Evolutionary conservation across 352 stramenopile genomes (phyloP).

Genomic region (Phytophthora syringae): DNA sequence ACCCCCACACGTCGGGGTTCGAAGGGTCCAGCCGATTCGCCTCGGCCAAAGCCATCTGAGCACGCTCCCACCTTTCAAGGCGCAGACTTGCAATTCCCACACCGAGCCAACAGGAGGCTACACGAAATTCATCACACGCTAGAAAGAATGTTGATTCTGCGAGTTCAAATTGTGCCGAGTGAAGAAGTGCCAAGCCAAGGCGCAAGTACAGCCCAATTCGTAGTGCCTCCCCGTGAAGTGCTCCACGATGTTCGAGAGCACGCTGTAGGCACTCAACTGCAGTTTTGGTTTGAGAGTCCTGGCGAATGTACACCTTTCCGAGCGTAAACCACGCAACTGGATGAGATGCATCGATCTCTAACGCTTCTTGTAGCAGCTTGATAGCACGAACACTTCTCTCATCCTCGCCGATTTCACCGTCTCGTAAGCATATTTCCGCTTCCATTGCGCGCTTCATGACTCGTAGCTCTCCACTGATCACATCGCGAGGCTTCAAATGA

Average conservation of each 20-base stretch:
- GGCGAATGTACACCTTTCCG: conserved; percentile 49
- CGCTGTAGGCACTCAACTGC: conserved; percentile 63
- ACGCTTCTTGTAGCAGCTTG: conserved; percentile 55
- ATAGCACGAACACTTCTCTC: conserved; percentile 25
- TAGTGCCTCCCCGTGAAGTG: conserved; percentile 39
- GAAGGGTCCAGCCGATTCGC: conserved; percentile 74
- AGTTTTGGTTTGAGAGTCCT: conserved; percentile 46
- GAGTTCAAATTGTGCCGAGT: conserved; percentile 62
- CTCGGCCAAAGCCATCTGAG: conserved; percentile 71
- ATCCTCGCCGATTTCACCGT: conserved; percentile 21
- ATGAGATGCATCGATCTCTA: conserved; percentile 64
- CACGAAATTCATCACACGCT: conserved; percentile 63
- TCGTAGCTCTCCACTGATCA: conserved; percentile 52
- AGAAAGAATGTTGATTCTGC: conserved; percentile 65
- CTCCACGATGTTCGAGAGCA: conserved; percentile 41
- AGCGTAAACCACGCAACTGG: conserved; percentile 66
- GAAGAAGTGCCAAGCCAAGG: conserved; percentile 66
- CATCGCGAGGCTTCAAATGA: conserved; percentile 41
- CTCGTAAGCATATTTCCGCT: conserved; percentile 46
- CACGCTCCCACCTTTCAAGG: conserved; percentile 63
- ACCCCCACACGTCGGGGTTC: conserved; percentile 81
- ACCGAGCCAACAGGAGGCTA: conserved; percentile 81
- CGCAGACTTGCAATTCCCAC: conserved; percentile 75
- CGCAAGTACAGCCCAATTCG: conserved; percentile 60
- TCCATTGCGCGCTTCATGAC: conserved; percentile 57